Conservation (phyloP, 805 yeast species). For the Lipomyces japonicus region DNA sequence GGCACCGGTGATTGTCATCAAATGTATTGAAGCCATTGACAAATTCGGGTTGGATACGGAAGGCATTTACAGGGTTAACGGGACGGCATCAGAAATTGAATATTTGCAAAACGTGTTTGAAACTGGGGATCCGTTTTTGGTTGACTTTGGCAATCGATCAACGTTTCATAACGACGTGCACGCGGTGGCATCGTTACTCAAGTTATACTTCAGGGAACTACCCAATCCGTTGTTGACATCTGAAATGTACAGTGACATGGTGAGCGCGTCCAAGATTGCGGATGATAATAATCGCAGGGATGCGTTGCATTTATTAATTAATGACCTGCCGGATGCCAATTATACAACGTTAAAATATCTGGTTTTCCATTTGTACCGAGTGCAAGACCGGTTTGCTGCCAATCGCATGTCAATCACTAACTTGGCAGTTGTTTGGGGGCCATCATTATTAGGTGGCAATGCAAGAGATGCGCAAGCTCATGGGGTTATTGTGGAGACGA, state of each 20-base stretch:
- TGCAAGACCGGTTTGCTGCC: constrained; percentile 55
- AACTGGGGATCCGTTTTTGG: constrained; percentile 51
- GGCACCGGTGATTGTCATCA: constrained; percentile 86
- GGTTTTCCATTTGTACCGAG: constrained; percentile 76
- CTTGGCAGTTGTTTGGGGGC: constrained; percentile 93
- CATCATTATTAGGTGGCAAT: constrained; percentile 67
- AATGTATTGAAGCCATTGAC: constrained; percentile 84
- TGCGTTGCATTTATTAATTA: constrained; percentile 77
- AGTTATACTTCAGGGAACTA: constrained; percentile 73
- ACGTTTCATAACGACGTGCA: constrained; percentile 73
- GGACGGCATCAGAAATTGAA: constrained; percentile 69
- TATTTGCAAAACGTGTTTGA: constrained; percentile 62
- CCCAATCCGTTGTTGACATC: constrained; percentile 82
- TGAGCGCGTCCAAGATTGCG: constrained; percentile 66
- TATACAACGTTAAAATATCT: constrained; percentile 86
- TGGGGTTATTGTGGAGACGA: constrained; percentile 75
- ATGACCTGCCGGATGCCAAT: constrained; percentile 88
- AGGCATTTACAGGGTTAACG: constrained; percentile 85
- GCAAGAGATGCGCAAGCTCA: constrained; percentile 68
- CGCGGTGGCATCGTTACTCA: constrained; percentile 81
- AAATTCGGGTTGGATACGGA: constrained; percentile 77
- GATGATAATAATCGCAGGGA: constrained; percentile 64
- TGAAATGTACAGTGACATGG: constrained; percentile 57
- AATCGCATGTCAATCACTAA: constrained; percentile 82
- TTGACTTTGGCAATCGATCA: constrained; percentile 53